Conservation (phyloP, 179 eudicot genomes). For the Camellia oleifera region DNA sequence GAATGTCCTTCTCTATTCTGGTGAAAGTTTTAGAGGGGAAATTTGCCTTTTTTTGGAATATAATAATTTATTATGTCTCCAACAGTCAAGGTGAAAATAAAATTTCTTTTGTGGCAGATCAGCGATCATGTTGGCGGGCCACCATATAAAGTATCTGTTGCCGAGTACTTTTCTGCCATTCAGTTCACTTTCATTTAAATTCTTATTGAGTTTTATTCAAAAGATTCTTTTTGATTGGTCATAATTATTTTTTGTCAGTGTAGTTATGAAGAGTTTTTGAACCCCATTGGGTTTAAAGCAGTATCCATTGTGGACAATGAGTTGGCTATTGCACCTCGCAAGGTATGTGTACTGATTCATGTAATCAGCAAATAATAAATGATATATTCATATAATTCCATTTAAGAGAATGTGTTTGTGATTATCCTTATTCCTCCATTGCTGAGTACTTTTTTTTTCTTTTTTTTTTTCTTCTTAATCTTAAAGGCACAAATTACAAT, state of each 20-base stretch:
- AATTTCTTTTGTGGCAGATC: constrained; percentile 38
- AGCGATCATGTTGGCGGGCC: constrained; percentile 86
- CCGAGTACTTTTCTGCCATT: constrained; percentile 46
- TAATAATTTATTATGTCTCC: not conserved
- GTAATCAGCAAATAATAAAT: not conserved
- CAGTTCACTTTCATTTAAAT: not conserved
- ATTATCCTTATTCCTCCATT: not conserved
- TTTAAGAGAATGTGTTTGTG: not conserved
- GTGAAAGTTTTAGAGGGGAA: not conserved
- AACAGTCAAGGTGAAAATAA: not conserved
- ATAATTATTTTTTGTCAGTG: constrained; percentile 3
- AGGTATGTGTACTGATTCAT: constrained; percentile 35
- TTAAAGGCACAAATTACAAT: not conserved
- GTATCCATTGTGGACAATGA: constrained; percentile 55
- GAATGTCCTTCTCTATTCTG: not conserved
- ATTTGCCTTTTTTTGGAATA: not conserved
- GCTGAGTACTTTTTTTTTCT: no score
- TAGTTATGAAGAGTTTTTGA: constrained; percentile 59
- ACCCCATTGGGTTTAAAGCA: constrained; percentile 61
- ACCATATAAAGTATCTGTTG: constrained; percentile 55
- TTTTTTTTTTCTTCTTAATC: not conserved
- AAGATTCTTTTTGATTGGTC: not conserved
- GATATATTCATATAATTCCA: not conserved
- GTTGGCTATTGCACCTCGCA: constrained; percentile 59
- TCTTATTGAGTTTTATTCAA: not conserved